phyloP scores from a whole-genome alignment of 495 filamentous ascomycete species.

The Aspergillus ostianus region DNA sequence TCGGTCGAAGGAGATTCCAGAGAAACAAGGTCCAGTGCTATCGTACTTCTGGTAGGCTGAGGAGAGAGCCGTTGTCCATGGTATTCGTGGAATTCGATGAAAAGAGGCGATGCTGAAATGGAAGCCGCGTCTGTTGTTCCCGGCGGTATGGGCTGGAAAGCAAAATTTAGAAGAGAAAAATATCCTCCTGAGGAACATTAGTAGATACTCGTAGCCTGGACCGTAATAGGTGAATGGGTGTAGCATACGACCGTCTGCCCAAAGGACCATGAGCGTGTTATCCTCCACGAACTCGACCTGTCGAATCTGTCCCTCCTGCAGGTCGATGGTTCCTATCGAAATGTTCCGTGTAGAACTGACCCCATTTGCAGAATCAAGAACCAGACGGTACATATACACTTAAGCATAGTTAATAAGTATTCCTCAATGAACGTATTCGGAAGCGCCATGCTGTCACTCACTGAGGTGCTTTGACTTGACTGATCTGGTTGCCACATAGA shows the following conservation, averaged over 20 bases:
- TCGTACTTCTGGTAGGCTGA: conserved; percentile 19
- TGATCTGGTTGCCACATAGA: conserved; percentile 39
- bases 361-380: conserved; percentile 50
- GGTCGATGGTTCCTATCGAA: conserved; percentile 39
- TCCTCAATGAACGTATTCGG: conserved; percentile 1
- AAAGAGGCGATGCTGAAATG: conserved; percentile 4
- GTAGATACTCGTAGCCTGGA: conserved; percentile 10
- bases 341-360: conserved; percentile 51
- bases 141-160: conserved; percentile 27
- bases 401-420: conserved; percentile 2
- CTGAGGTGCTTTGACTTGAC: conserved; percentile 32
- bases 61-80: conserved; percentile 14
- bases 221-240: not conserved
- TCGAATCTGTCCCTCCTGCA: conserved; percentile 43
- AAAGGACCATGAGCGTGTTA: conserved; percentile 50
- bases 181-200: conserved; percentile 22
- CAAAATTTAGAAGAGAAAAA: conserved; percentile 39
- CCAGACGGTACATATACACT: conserved; percentile 53
- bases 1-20: conserved; percentile 12
- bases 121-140: conserved; percentile 1
- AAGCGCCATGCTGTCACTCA: conserved; percentile 17
- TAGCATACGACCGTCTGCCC: conserved; percentile 40
- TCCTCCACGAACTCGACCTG: conserved; percentile 59
- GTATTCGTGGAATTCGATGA: conserved; percentile 19
- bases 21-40: conserved; percentile 25